Evolutionary conservation across 352 stramenopile species (phyloP), one percentile per base, ranked within the genome.

Genomic region (Globisporangium spiculum): DNA sequence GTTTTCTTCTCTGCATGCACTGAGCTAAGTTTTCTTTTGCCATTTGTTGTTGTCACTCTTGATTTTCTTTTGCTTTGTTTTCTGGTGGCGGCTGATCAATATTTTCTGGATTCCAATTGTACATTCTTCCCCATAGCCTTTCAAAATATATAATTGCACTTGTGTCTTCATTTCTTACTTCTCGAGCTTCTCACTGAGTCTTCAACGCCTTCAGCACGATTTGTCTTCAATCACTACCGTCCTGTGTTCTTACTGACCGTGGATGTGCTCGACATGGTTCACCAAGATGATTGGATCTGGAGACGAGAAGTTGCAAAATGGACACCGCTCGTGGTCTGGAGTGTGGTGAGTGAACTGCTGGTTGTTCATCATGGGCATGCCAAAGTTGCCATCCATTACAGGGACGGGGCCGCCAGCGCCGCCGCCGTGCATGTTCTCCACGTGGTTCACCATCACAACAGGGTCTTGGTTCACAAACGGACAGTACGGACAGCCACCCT

Each of bases 211-310:
- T 44, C 36, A 16, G 12, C 36, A 44, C 36, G 9, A 16, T 44
- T 44, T 10, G 36, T 16, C 36, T 44, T 44, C 36, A 44, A 4
- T 0, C 36, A 44, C 36, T 46, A 32, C 27, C 3, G 18, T 12
- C 55, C 2, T 63, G 4, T 14, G 6, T 36, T 61, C 27, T 59
- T 16, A 60, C 46, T 68, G 65, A 7, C 74, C 72, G 64, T 94
- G 86, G 16, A 94, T 65, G 63, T 85, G 74, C 71, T 94, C 73
- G 16, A 94, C 79, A 67, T 94, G 86, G 73, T 92, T 92, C 6
- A 94, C 84, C 36, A 94, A 71, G 36, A 90, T 82, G 22, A 91
- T 80, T 16, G 83, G 68, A 63, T 94, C 80, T 0, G 67, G 44
- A 0, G 83, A 78, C 26, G 76, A 48, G 63, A 90, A 94, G 24